Evolutionary conservation across 2,329 filamentous ascomycete genomes (phyloP).

Genomic region (Botrytis elliptica): DNA sequence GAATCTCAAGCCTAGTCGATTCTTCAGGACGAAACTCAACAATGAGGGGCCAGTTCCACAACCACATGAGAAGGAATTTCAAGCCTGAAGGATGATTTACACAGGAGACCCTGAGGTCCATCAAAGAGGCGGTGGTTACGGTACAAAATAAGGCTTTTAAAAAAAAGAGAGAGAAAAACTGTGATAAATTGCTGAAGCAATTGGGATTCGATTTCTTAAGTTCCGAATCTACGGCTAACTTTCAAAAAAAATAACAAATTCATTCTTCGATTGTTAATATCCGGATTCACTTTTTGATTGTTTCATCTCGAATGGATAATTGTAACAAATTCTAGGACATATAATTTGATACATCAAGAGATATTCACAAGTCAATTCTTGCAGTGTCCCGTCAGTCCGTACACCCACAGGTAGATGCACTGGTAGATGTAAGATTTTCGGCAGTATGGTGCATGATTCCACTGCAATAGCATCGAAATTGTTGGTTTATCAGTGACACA

Average conservation of each 20-base stretch:
- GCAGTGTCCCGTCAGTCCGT: no score
- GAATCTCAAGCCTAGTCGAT: constrained; percentile 34
- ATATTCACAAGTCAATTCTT: no score
- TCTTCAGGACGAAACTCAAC: constrained; percentile 41
- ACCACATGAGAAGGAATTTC: not conserved
- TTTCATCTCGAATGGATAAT: no score
- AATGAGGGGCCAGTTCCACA: not conserved
- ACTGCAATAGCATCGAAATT: not conserved
- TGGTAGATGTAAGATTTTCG: not conserved
- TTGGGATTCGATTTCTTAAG: not conserved
- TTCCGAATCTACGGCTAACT: not conserved
- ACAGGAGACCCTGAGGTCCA: not conserved
- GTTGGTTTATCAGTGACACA: not conserved
- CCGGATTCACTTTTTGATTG: no score
- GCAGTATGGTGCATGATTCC: not conserved
- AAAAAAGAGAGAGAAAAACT: not conserved
- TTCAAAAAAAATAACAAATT: no score
- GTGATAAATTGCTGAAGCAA: not conserved
- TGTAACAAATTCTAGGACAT: no score
- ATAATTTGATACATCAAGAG: no score
- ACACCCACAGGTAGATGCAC: no score
- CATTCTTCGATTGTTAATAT: no score
- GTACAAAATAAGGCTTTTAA: not conserved
- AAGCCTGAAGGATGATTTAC: not conserved
- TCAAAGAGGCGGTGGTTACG: not conserved